These are phyloP conservation scores for Plasmodium gonderi DNA, from an alignment of 169 alveolate genomes.

Conservation along the genomic window DNA sequence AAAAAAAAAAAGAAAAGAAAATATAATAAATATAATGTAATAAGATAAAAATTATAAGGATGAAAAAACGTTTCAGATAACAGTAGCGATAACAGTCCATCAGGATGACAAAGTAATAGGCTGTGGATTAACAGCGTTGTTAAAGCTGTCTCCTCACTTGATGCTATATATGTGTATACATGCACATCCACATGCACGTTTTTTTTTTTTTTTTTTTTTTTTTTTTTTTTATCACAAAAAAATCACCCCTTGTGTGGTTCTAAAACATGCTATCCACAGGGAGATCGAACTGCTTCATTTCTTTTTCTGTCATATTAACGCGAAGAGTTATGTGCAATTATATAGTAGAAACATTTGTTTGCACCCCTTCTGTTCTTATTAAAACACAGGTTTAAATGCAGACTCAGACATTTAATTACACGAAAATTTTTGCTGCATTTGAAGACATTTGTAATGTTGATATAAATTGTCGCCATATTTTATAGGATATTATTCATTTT, in stretches of 20 bases:
- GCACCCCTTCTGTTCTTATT: too few relatives aligned
- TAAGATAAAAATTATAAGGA: not conserved
- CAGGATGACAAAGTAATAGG: not conserved
- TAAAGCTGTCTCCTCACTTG: not conserved
- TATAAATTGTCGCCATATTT: too few relatives aligned
- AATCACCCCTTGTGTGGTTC: not conserved
- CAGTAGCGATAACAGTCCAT: too few relatives aligned
- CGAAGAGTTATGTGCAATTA: too few relatives aligned
- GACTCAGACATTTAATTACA: too few relatives aligned
- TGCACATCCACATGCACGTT: too few relatives aligned
- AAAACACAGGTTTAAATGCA: too few relatives aligned
- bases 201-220: too few relatives aligned
- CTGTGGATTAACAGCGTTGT: not conserved
- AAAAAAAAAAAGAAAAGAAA: not conserved
- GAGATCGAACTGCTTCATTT: not conserved
- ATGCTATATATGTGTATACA: too few relatives aligned
- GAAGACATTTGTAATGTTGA: too few relatives aligned
- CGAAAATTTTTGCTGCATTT: too few relatives aligned
- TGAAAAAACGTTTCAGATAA: not conserved
- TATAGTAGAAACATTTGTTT: too few relatives aligned
- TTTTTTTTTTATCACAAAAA: not conserved
- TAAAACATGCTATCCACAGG: not conserved
- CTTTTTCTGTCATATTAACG: not conserved
- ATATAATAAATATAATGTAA: not conserved
- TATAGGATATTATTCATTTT: constrained; percentile 9